phyloP scores from a whole-genome alignment of 202 grass and related monocot genomes.

The Eragrostis tef region DNA sequence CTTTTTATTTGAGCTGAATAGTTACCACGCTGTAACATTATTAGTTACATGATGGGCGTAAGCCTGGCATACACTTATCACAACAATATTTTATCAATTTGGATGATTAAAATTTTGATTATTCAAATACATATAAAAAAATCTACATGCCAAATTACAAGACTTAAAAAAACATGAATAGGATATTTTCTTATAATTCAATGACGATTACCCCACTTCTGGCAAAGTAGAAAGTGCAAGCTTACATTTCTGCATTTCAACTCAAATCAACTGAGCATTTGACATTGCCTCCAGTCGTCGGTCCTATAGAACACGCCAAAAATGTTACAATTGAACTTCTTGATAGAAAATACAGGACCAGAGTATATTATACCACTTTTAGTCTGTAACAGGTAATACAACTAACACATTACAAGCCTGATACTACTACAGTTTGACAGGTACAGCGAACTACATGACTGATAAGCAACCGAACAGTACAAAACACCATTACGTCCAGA shows the following conservation, averaged over 20 bases:
- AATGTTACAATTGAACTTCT: background rate
- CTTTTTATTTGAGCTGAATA: background rate
- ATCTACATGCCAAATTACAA: no score
- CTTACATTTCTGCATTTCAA: no score
- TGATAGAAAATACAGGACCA: background rate
- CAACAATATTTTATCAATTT: background rate
- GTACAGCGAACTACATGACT: slow-evolving; percentile 43
- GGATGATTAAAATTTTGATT: background rate
- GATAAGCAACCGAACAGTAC: background rate
- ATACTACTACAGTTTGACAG: slow-evolving; percentile 35
- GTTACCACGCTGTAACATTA: background rate
- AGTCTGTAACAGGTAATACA: slow-evolving; percentile 25
- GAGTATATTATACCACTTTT: background rate
- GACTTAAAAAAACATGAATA: no score
- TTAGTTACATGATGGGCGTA: background rate
- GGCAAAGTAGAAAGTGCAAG: no score
- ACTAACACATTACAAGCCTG: slow-evolving; percentile 40
- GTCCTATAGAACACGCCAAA: background rate
- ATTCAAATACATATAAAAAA: background rate
- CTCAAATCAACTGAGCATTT: no score
- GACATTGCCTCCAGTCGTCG: background rate
- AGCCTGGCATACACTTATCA: background rate
- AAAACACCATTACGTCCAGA: slow-evolving; percentile 26
- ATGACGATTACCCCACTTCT: no score
- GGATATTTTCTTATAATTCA: no score